Conservation (phyloP, 2,329 filamentous ascomycete species). For the Fusarium nanum region DNA sequence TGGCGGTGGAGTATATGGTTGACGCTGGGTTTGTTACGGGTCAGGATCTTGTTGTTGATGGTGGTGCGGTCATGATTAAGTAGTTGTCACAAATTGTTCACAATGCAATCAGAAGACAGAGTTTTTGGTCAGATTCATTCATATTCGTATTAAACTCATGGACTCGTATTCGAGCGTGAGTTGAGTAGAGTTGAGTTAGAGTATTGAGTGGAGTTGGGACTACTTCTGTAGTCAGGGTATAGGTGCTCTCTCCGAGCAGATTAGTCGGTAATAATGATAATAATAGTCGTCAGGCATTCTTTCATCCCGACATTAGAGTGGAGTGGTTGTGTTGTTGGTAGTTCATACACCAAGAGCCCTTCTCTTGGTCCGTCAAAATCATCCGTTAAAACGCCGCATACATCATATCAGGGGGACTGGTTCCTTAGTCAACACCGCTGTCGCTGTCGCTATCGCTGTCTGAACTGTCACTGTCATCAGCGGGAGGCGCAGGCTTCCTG, state of each 20-base stretch:
- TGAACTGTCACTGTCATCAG: constrained; percentile 4
- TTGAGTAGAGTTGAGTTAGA: constrained; percentile 1
- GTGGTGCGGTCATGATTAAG: constrained; percentile 17
- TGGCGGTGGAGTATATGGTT: constrained; percentile 17
- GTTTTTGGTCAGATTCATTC: constrained; percentile 7
- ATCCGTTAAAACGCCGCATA: constrained; percentile 15
- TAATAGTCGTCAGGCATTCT: background rate
- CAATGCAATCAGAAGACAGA: background rate
- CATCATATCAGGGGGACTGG: background rate
- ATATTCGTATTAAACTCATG: constrained; percentile 29
- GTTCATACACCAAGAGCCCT: constrained; percentile 14
- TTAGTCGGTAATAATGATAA: constrained; percentile 11
- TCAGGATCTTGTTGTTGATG: constrained; percentile 17
- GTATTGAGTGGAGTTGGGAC: constrained; percentile 25
- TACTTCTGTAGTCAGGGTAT: constrained; percentile 17
- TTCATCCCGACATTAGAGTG: constrained; percentile 13
- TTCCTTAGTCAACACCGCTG: constrained; percentile 24
- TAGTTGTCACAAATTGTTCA: background rate
- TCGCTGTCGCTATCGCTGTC: constrained; percentile 4
- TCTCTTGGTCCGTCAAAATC: background rate
- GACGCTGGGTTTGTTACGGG: constrained; percentile 23
- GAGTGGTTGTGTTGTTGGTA: constrained; percentile 10
- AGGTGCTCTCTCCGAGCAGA: constrained; percentile 20
- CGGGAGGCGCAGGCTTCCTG: constrained; percentile 9
- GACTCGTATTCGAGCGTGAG: constrained; percentile 23